Conservation (phyloP, 768 basidiomycete genomes). For the Mycena capillaripes region DNA sequence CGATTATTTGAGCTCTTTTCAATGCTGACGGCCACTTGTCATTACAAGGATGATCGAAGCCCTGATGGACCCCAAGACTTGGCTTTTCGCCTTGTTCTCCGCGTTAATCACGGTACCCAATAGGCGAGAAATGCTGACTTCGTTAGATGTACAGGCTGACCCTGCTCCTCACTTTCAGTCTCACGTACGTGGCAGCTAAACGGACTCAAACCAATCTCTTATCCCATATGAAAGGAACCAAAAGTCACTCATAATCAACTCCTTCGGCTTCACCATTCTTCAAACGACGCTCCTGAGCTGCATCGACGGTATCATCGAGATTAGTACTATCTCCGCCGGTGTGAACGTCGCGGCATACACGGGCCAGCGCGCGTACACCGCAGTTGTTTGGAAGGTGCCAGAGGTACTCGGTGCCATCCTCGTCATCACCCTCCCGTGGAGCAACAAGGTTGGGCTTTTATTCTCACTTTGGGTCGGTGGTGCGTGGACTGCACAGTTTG, state of each 20-base stretch:
- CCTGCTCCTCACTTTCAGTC: background rate
- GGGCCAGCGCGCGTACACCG: constrained; percentile 63
- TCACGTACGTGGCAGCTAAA: background rate
- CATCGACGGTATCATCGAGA: constrained; percentile 63
- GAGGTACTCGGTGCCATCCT: constrained; percentile 63
- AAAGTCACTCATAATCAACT: constrained; percentile 60
- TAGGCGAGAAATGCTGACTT: background rate
- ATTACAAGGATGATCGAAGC: constrained; percentile 64
- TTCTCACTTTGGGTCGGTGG: constrained; percentile 59
- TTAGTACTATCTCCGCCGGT: constrained; percentile 67
- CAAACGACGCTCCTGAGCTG: constrained; percentile 68
- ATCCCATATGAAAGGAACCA: constrained; percentile 54
- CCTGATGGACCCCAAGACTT: constrained; percentile 66
- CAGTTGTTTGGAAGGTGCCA: constrained; percentile 62
- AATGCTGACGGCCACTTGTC: constrained; percentile 59
- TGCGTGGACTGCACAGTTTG: background rate
- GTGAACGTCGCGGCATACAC: constrained; percentile 58
- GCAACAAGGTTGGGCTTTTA: constrained; percentile 64
- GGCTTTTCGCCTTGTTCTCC: constrained; percentile 68
- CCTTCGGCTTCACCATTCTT: constrained; percentile 63
- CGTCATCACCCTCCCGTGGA: constrained; percentile 66
- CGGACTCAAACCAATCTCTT: background rate
- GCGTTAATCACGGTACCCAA: constrained; percentile 65
- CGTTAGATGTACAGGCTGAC: background rate
- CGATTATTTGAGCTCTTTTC: constrained; percentile 69